Base-by-base conservation (phyloP, 192 early-diverging fungal genomes). In the Backusella parvicylindrica region DNA sequence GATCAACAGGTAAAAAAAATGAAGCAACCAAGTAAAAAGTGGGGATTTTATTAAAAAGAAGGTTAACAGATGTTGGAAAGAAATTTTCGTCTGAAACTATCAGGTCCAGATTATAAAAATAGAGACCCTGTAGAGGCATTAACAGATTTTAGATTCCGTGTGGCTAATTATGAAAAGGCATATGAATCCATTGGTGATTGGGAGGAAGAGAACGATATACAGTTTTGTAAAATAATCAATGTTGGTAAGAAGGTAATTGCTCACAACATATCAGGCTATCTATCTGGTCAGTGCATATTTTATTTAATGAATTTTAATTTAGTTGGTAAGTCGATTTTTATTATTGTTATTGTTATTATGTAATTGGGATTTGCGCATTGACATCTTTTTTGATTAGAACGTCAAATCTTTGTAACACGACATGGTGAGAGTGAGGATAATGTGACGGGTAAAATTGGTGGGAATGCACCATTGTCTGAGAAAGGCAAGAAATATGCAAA, bases 301-400 rank as follows among this genome's bases (percentile, higher is more conserved):
- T 99, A 98, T 78, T 80, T 99, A 73, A 98, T 98, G 97, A 97
- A 99, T 82, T 98, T 98, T 80, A 94, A 99, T 77, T 89, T 97
- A 71, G 78, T 88, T 77, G 83, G 91, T 85, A 81, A 78, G 81
- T 30, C 13, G 26, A 23, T 38, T 9, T 38, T 38, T n/a, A n/a
- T n/a, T n/a, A n/a, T n/a, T n/a, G n/a, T n/a, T 60, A 28, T 60
- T 28, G 2, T 28, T 60, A 56, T 41, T 11, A 5, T 23, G 23
- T 56, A 11, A 26, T 28, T 60, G 12, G 49, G 9, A 28, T 11
- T 60, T 12, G 53, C 49, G 49, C 49, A 60, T 60, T 60, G 53
- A 60, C 53, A 28, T 60, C 8, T 63, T 64, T n/a, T 64, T 26
- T 36, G 3, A 35, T 73, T 81, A 81, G 81, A 89, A 23, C 90